Base-by-base conservation (phyloP, 306 rosid genomes). In the Medicago truncatula region DNA sequence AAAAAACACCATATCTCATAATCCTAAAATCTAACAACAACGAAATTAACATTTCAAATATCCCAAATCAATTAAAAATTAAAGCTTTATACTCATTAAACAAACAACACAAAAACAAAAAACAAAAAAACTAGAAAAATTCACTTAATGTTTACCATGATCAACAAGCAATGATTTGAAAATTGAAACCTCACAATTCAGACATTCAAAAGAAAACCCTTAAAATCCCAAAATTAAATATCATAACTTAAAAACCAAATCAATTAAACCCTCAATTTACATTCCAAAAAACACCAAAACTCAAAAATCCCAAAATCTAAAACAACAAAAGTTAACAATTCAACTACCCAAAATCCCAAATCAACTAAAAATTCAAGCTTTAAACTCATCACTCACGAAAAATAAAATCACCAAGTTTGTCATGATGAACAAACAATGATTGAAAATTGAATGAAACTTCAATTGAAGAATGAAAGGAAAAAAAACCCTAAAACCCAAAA, bases 191-290 rank as follows among this genome's bases (percentile, higher is more conserved):
- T 57, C 36, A 4, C 20, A 7, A 8, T 34, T 15, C 67, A 61
- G 20, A 61, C 67, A 61, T 31, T 31, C 44, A 61, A 7, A 58
- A 58, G 15, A 12, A 46, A 46, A 46, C 52, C 64, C 75, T 63
- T 28, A 63, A 58, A 59, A 65, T 44, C 60, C 34, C 38, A 65
- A 61, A 76, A 47, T 72, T 80, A 4, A 76, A 79, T 52, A 34
- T 12, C 50, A 40, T 31, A 41, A 34, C 34, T 67, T n/a, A 34
- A 14, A 67, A 41, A 12, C 18, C 34, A 73, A 25, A 56, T 14
- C 28, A 56, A 20, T 10, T 18, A 54, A 17, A 81, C 76, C 81
- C 70, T 28, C 53, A 68, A 67, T 47, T 66, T 13, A 25, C 69
- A 57, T 50, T 47, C 44, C 54, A 49, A 46, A 59, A 11, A 28